Conservation (phyloP, 768 basidiomycete species). For the Termitomyces sp. region DNA sequence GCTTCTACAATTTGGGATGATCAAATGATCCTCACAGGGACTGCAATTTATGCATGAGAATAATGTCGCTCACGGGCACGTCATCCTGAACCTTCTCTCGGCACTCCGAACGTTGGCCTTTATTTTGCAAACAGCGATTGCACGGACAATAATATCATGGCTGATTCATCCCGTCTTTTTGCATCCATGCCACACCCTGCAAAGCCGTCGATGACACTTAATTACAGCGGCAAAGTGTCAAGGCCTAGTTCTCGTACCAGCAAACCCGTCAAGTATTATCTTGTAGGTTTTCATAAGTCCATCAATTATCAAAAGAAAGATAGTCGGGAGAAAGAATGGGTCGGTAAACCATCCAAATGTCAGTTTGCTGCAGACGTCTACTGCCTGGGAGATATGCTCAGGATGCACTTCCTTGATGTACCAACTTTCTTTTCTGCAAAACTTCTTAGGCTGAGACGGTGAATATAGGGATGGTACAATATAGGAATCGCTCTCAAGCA, state of each 20-base stretch:
- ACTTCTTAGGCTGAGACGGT: not conserved
- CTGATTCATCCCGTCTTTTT: conserved; percentile 1
- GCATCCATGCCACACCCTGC: not conserved
- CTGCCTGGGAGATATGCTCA: not conserved
- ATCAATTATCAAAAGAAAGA: not conserved
- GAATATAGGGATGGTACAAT: not conserved
- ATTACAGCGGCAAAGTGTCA: not conserved
- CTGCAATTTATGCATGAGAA: conserved; percentile 26
- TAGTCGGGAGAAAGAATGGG: not conserved
- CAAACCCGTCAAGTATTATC: conserved; percentile 6
- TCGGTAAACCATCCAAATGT: not conserved
- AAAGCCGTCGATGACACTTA: not conserved
- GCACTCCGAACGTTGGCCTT: not conserved
- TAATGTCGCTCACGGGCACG: conserved; percentile 20
- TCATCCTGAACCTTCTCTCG: not conserved
- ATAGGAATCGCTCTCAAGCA: conserved; percentile 1
- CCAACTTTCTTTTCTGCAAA: not conserved
- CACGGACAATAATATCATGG: conserved; percentile 4
- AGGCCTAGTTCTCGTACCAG: not conserved
- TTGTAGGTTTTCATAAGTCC: conserved; percentile 7
- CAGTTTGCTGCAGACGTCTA: conserved; percentile 3
- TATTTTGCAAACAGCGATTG: conserved; percentile 1
- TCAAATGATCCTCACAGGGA: conserved; percentile 14
- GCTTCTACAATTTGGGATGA: not conserved
- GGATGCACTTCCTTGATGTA: conserved; percentile 2